A percentile compares a stretch with the other conserved stretches of the same genome.
Conservation (phyloP, 1,284 basidiomycete genomes). For the Cryptococcus sp. region DNA sequence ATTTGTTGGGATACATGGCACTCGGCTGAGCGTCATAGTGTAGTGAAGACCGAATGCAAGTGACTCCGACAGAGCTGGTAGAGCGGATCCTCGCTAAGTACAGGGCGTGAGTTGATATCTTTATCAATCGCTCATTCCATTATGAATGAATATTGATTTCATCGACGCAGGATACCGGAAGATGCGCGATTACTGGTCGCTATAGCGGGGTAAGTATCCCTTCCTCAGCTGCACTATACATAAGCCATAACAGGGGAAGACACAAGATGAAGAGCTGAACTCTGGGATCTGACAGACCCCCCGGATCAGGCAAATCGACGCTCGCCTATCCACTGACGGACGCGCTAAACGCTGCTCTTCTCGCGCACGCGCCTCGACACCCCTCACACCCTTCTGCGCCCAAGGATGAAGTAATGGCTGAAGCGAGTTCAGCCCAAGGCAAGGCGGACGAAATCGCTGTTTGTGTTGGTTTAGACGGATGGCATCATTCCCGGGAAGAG, state of each 20-base stretch:
- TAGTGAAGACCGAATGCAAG: conserved; percentile 4
- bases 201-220: conserved; percentile 14
- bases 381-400: conserved; percentile 7
- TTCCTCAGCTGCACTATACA: neutral
- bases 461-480: conserved; percentile 58
- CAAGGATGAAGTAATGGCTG: neutral
- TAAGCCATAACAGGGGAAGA: conserved; percentile 10
- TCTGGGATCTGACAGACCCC: conserved; percentile 32
- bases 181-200: conserved; percentile 16
- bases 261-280: neutral
- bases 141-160: neutral
- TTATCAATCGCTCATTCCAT: neutral
- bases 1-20: too few relatives aligned
- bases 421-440: conserved; percentile 6
- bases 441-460: conserved; percentile 39
- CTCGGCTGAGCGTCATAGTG: too few relatives aligned
- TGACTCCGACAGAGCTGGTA: conserved; percentile 13
- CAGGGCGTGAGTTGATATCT: conserved; percentile 14
- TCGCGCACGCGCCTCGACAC: conserved; percentile 4
- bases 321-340: conserved; percentile 53
- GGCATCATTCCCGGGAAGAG: conserved; percentile 54
- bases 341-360: conserved; percentile 42
- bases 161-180: conserved; percentile 4
- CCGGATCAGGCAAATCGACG: conserved; percentile 58
- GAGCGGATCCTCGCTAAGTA: conserved; percentile 15